Conservation (phyloP, 495 filamentous ascomycete species). For the Cenococcum geophilum region DNA sequence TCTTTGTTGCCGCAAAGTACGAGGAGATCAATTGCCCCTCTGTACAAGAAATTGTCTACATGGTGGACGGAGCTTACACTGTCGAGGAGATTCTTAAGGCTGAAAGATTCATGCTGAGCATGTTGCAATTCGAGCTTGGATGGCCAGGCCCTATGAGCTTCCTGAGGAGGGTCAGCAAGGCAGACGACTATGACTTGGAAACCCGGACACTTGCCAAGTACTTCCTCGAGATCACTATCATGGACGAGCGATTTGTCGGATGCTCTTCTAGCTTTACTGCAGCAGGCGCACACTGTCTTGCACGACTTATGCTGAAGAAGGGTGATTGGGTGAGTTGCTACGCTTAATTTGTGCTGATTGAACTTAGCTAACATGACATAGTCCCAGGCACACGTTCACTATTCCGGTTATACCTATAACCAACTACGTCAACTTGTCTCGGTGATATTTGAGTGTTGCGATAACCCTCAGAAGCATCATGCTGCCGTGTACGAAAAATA, state of each 20-base stretch:
- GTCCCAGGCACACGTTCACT: slow-evolving; percentile 79
- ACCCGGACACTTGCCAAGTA: slow-evolving; percentile 96
- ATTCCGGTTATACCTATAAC: slow-evolving; percentile 81
- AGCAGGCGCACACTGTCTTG: slow-evolving; percentile 87
- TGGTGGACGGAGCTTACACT: slow-evolving; percentile 89
- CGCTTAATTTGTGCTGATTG: neutral
- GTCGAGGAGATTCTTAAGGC: slow-evolving; percentile 93
- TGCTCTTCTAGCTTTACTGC: slow-evolving; percentile 83
- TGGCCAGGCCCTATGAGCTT: slow-evolving; percentile 99
- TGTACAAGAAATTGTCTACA: slow-evolving; percentile 91
- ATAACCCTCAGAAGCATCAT: slow-evolving; percentile 74
- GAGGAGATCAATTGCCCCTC: slow-evolving; percentile 98
- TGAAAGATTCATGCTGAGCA: slow-evolving; percentile 94
- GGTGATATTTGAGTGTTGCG: slow-evolving; percentile 80
- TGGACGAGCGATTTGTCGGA: slow-evolving; percentile 96
- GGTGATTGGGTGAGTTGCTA: slow-evolving; percentile 75
- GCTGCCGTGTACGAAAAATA: slow-evolving; percentile 87
- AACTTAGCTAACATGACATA: slow-evolving; percentile 38
- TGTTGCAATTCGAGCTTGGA: slow-evolving; percentile 89
- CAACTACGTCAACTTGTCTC: slow-evolving; percentile 73
- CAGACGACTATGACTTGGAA: slow-evolving; percentile 94
- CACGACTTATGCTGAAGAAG: slow-evolving; percentile 81
- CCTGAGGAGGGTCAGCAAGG: slow-evolving; percentile 92
- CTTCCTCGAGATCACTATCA: slow-evolving; percentile 91
- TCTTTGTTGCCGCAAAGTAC: slow-evolving; percentile 95